A percentile compares a stretch with the other conserved stretches of the same genome.
Conservation (phyloP, 164 flowering plant genomes). For the Aristolochia contorta region DNA sequence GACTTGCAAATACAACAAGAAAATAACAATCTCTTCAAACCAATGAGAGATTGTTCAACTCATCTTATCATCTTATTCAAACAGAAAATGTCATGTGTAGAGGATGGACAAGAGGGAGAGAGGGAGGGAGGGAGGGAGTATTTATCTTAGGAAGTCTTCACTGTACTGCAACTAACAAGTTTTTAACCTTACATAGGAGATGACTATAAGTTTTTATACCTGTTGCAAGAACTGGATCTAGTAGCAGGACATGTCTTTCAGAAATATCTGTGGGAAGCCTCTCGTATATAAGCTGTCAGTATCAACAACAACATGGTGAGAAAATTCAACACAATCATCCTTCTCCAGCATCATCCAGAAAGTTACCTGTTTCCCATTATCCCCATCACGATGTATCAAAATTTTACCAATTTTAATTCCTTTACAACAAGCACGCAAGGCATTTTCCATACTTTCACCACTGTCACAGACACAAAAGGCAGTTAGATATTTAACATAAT, state of each 20-base stretch:
- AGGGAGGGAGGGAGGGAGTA: neutral
- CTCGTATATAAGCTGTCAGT: constrained; percentile 76
- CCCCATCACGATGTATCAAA: constrained; percentile 92
- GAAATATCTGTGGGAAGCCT: constrained; percentile 88
- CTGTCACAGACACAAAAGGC: constrained; percentile 22
- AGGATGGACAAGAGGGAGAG: too few species aligned
- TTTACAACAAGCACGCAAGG: constrained; percentile 44
- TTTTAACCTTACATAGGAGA: neutral
- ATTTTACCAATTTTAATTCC: constrained; percentile 79
- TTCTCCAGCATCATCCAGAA: too few species aligned
- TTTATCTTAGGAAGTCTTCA: too few species aligned
- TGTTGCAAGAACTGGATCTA: constrained; percentile 96
- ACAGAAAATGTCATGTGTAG: too few species aligned
- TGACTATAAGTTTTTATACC: constrained; percentile 28
- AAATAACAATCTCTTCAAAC: too few species aligned
- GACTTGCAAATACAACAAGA: too few species aligned
- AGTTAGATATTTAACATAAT: too few species aligned
- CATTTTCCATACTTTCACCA: constrained; percentile 99
- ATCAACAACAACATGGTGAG: neutral
- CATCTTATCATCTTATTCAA: too few species aligned
- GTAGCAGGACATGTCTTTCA: constrained; percentile 87
- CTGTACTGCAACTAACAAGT: neutral
- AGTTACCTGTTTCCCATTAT: constrained; percentile 85
- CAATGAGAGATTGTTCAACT: too few species aligned
- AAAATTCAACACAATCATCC: neutral